phyloP scores from a whole-genome alignment of 257 asterid genomes.

The Euphrasia confusa region DNA sequence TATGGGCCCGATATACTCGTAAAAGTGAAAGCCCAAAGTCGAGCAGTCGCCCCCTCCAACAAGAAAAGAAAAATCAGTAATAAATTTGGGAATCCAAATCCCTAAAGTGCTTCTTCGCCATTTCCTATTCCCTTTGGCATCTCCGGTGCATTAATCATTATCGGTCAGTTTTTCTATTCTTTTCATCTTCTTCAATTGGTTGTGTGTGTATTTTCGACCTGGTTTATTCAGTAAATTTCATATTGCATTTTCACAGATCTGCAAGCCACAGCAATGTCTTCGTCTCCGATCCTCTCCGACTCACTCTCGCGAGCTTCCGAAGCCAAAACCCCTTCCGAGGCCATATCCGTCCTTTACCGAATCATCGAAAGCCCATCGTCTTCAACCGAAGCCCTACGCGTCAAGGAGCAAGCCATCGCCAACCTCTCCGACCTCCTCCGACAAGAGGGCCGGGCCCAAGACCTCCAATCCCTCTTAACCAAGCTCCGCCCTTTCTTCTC shows the following conservation, averaged over 20 bases:
- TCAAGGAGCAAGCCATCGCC: slow-evolving; percentile 50
- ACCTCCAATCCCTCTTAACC: slow-evolving; percentile 42
- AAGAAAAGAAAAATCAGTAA: too few relatives aligned
- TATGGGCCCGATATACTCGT: too few relatives aligned
- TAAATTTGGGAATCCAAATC: too few relatives aligned
- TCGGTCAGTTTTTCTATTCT: too few relatives aligned
- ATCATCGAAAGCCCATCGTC: slow-evolving; percentile 48
- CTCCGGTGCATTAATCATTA: too few relatives aligned
- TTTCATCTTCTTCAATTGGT: too few relatives aligned
- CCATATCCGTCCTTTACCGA: slow-evolving; percentile 44
- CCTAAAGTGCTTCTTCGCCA: too few relatives aligned
- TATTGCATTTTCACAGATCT: not conserved
- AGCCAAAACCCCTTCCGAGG: slow-evolving; percentile 46
- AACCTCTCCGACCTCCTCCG: slow-evolving; percentile 53
- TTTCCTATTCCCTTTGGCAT: too few relatives aligned
- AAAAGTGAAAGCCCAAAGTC: too few relatives aligned
- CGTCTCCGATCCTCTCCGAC: slow-evolving; percentile 37
- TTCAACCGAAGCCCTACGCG: slow-evolving; percentile 50
- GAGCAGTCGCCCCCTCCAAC: too few relatives aligned
- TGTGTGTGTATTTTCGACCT: too few relatives aligned
- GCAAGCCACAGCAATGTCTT: slow-evolving; percentile 36
- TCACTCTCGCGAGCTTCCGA: slow-evolving; percentile 48
- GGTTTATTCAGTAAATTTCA: too few relatives aligned
- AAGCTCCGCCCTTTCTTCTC: slow-evolving; percentile 52
- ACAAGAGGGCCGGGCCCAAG: slow-evolving; percentile 49